phyloP scores from a whole-genome alignment of 164 flowering plant species.

The Vitis vinifera region ASM3070453v1 NC_081818.1:27506501-27507000 shows the following conservation, averaged over 20 bases:
- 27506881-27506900: conserved; percentile 41
- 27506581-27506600: conserved; percentile 96
- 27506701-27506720: conserved; percentile 38
- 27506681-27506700: not conserved
- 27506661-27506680: conserved; percentile 55
- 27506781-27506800: conserved; percentile 40
- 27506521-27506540: conserved; percentile 56
- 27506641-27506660: conserved; percentile 77
- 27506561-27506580: conserved; percentile 61
- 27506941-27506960: conserved; percentile 67
- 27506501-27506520: conserved; percentile 66
- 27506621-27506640: conserved; percentile 55
- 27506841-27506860: conserved; percentile 46
- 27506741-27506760: conserved; percentile 49
- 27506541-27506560: conserved; percentile 51
- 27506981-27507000: conserved; percentile 39
- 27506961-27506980: conserved; percentile 40
- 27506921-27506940: conserved; percentile 60
- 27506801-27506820: conserved; percentile 49
- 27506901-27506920: conserved; percentile 44
- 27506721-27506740: conserved; percentile 45
- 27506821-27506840: conserved; percentile 65
- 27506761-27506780: conserved; percentile 53
- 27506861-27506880: conserved; percentile 48
- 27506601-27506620: conserved; percentile 88